Base-by-base conservation (phyloP, 192 early-diverging fungal genomes). In the Coemansia pectinata region DNA sequence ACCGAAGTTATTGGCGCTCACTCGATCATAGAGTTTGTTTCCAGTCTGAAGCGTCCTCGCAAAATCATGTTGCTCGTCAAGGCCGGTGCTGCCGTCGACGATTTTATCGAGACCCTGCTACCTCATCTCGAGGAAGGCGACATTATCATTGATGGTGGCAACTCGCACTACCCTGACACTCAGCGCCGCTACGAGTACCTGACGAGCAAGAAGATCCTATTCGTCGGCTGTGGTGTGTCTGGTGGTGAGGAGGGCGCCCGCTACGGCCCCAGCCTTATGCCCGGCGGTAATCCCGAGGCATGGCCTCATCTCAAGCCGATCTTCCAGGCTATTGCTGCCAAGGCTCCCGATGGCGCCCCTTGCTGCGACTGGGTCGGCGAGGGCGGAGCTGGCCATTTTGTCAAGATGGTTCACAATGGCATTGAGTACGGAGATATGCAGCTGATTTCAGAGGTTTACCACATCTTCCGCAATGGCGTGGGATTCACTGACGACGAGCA, bases 381-480 rank as follows among this genome's bases (percentile, higher is more conserved):
- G 74, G 90, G 90, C 57, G 97, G 97, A 27, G 92, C 97, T 29
- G 97, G 95, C 47, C 96, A 99, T 89, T 99, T 96, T 85, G 95
- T 99, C 87, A 99, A 99, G 90, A 97, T 99, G 97, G 95, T 99
- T 61, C 96, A 99, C 90, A 99, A 99, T 84, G 95, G 95, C 77
- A 98, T 98, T 70, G 97, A 98, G 86, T 98, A 98, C 80, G 97
- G 97, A 73, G 97, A 98, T 85, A 98, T 99, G 97, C 97, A 98
- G 86, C 91, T 99, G 85, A 94, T 99, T 68, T 90, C 89, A 71
- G 97, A 99, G 87, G 93, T 92, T 42, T 99, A 99, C 86, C 90
- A 94, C 62, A 85, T 96, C 77, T 83, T 99, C 85, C 93, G 91
- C 85, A 90, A 95, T 65, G 92, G 92, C 66, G 87, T 97, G 55